These are phyloP conservation scores for Pneumocystis murina DNA, from an alignment of 1,139 yeast species.

Conservation along the genomic window DNA sequence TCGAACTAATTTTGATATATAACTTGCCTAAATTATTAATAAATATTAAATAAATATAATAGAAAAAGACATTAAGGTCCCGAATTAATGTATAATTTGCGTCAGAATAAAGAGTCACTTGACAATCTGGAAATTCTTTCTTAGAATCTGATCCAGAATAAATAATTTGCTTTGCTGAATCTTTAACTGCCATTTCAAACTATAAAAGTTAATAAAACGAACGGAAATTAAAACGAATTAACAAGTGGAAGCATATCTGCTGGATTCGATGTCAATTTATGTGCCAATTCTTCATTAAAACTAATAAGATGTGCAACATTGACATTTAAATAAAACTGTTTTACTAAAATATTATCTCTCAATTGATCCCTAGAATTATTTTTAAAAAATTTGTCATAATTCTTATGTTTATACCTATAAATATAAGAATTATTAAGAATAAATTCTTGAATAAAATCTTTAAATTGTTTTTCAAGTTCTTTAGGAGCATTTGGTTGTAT, in stretches of 20 bases:
- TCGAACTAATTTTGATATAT: constrained; percentile 77
- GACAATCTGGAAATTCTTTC: constrained; percentile 60
- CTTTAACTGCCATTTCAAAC: constrained; percentile 80
- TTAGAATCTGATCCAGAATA: constrained; percentile 38
- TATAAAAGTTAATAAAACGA: constrained; percentile 1
- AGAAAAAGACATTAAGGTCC: constrained; percentile 41
- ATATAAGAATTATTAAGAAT: constrained; percentile 68
- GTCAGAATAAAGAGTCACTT: constrained; percentile 59
- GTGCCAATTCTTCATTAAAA: constrained; percentile 78
- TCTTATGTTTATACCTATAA: constrained; percentile 29
- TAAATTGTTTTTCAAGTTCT: constrained; percentile 67
- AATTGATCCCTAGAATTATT: constrained; percentile 55
- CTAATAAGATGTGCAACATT: constrained; percentile 75
- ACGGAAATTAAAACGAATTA: constrained; percentile 3
- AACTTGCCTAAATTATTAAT: constrained; percentile 32
- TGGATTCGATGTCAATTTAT: constrained; percentile 73
- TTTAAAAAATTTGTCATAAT: background rate
- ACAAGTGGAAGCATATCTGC: constrained; percentile 65
- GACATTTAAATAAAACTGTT: constrained; percentile 58
- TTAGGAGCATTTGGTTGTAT: constrained; percentile 50
- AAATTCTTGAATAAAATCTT: constrained; percentile 70
- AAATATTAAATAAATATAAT: background rate
- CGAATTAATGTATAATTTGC: constrained; percentile 64
- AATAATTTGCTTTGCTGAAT: constrained; percentile 71
- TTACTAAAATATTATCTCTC: constrained; percentile 69